Evolutionary conservation across 2,329 filamentous ascomycete genomes (phyloP).

Genomic region (Ophiostoma novo-ulmi): DNA sequence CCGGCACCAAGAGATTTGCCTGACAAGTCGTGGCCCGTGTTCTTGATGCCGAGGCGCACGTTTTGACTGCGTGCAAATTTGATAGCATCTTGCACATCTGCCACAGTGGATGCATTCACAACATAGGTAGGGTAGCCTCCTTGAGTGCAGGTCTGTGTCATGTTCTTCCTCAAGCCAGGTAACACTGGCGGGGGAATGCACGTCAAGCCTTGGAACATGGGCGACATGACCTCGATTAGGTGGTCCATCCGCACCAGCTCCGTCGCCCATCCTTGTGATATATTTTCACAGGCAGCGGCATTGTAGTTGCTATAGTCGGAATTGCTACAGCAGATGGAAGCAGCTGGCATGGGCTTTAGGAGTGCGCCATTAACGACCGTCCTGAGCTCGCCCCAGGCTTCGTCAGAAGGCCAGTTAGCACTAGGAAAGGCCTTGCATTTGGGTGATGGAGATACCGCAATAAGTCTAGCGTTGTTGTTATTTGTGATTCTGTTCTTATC

Average conservation of each 20-base stretch:
- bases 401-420: not conserved
- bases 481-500: not conserved
- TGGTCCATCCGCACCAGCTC: slow-evolving; percentile 28
- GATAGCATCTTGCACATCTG: not conserved
- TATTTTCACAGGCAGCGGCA: not conserved
- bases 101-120: not conserved
- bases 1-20: not conserved
- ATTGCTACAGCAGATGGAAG: not conserved
- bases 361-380: not conserved
- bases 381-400: not conserved
- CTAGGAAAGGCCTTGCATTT: not conserved
- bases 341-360: not conserved
- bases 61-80: not conserved
- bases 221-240: slow-evolving; percentile 33
- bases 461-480: not conserved
- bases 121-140: not conserved
- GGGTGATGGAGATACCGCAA: not conserved
- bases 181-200: not conserved
- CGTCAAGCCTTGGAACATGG: not conserved
- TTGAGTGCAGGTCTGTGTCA: not conserved
- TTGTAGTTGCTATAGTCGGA: not conserved
- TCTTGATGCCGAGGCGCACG: not conserved
- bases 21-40: not conserved
- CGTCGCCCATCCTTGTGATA: not conserved
- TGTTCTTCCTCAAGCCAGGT: not conserved